Evolutionary conservation across 768 basidiomycete genomes (phyloP), one percentile per base, ranked within the genome.

Genomic region (Hypholoma sublateritium): DNA sequence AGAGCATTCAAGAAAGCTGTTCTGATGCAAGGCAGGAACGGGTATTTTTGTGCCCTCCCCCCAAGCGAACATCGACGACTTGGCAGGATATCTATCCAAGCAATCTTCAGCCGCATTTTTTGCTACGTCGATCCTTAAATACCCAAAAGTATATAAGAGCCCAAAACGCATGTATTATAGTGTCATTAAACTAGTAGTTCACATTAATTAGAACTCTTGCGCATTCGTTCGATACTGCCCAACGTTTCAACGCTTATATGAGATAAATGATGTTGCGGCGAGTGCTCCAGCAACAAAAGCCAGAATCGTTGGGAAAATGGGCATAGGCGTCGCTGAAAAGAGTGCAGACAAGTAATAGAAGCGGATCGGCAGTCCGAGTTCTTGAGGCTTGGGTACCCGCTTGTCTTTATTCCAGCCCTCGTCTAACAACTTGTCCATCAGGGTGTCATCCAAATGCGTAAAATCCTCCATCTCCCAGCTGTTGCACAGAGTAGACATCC

Each of bases 401-500:
- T 55, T 58, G 52, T 80, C 74, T 44, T 83, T 80, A 63, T 93
- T 89, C 95, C 95, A 99, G 3, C 96, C 96, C 43, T 88, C 81
- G 59, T 91, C 84, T 58, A 99, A 70, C 16, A 98, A 72, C 55
- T 65, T 78, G 25, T 74, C 73, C 72, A 92, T 89, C 70, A 78
- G 78, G 14, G 66, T 74, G 32, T 89, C 85, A 69, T 93, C 84
- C 63, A 95, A 76, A 54, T 70, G 59, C 2, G 82, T 84, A 57
- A 99, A 81, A 54, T 95, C 89, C 44, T 89, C 90, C 76, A 98
- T 76, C 32, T 81, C 75, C 95, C 95, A 98, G 28, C 76, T 70
- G 58, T 92, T 91, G 72, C 93, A 98, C 21, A 97, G 75, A 59
- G 80, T 81, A 17, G 88, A 83, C 89, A 97, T 95, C 93, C 93